phyloP scores from a whole-genome alignment of 129 eudicot species.

The Pseudognaphalium luteoalbum region DNA sequence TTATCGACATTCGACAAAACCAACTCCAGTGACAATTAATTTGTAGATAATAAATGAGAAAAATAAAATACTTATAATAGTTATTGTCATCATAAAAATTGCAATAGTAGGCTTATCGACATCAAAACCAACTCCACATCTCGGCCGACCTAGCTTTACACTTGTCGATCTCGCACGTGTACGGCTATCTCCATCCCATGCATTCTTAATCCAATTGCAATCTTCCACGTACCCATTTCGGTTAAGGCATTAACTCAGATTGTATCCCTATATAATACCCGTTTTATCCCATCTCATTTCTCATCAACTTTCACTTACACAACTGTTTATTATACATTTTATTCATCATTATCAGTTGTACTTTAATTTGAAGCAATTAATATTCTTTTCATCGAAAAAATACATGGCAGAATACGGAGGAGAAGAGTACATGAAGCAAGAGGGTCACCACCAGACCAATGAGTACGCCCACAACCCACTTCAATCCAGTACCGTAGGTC shows the following conservation, averaged over 20 bases:
- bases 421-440: constrained; percentile 19
- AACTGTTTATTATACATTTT: neutral
- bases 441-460: constrained; percentile 15
- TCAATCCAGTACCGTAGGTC: neutral
- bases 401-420: constrained; percentile 38
- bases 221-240: neutral
- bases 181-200: constrained; percentile 29
- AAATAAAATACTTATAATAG: too few species aligned
- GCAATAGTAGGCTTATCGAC: too few species aligned
- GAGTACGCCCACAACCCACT: constrained; percentile 31
- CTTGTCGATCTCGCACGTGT: constrained; percentile 31
- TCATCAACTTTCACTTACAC: constrained; percentile 22
- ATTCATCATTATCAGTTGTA: neutral
- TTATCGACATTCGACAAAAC: neutral
- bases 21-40: too few species aligned
- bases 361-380: neutral
- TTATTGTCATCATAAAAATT: too few species aligned
- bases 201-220: neutral
- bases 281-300: constrained; percentile 18
- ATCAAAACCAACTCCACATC: neutral
- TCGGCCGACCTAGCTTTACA: constrained; percentile 3
- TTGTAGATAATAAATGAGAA: too few species aligned
- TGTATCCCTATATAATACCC: constrained; percentile 17
- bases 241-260: neutral
- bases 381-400: neutral